Conservation (phyloP, 2,329 filamentous ascomycete genomes). For the Trichoderma atroviride region DNA sequence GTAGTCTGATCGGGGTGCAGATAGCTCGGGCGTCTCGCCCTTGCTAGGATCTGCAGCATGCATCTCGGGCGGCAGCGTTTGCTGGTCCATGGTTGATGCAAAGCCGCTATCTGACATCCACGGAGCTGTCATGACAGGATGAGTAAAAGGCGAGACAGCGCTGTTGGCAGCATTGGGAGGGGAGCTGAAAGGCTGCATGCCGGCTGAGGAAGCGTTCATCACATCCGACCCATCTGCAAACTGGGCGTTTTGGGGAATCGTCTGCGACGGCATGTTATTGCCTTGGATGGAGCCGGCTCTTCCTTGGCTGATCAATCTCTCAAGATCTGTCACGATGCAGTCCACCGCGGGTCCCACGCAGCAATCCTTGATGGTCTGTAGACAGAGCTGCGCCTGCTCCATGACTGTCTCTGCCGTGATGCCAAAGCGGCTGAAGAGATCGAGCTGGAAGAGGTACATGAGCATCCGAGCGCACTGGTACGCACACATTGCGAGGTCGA, state of each 20-base stretch:
- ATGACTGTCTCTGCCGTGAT: slow-evolving; percentile 50
- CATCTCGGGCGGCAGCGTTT: not conserved
- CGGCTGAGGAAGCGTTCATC: slow-evolving; percentile 12
- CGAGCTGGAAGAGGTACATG: slow-evolving; percentile 53
- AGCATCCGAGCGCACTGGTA: slow-evolving; percentile 59
- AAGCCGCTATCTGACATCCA: slow-evolving; percentile 38
- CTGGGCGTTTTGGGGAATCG: slow-evolving; percentile 33
- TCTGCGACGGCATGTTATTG: slow-evolving; percentile 28
- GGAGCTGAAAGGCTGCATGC: slow-evolving; percentile 9
- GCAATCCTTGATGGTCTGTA: slow-evolving; percentile 55
- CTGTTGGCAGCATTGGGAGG: not conserved
- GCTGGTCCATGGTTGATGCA: slow-evolving; percentile 11
- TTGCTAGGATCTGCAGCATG: not conserved
- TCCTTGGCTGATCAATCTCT: slow-evolving; percentile 51
- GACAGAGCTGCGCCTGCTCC: slow-evolving; percentile 54
- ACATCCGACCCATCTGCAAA: slow-evolving; percentile 37
- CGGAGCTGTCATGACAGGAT: slow-evolving; percentile 37
- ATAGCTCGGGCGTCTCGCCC: slow-evolving; percentile 28
- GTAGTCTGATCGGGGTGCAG: slow-evolving; percentile 13
- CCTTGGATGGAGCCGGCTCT: not conserved
- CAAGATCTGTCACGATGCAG: slow-evolving; percentile 52
- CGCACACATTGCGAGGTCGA: slow-evolving; percentile 58
- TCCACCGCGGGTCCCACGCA: slow-evolving; percentile 54
- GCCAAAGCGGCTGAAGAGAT: slow-evolving; percentile 45
- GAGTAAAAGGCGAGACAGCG: slow-evolving; percentile 38